Conservation (phyloP, 441 rosid species). For the Flueggea neowawraea region DNA sequence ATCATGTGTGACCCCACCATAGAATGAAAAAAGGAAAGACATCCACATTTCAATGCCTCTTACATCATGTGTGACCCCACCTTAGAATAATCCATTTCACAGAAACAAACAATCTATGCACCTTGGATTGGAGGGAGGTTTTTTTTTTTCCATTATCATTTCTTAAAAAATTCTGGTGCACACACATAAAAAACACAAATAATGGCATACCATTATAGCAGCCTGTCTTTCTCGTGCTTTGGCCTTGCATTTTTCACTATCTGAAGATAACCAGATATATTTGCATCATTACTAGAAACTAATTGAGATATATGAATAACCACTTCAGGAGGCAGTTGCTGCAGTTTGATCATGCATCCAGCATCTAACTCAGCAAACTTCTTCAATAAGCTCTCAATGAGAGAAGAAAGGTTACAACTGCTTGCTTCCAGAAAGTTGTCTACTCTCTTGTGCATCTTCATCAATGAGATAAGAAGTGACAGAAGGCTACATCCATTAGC, state of each 20-base stretch:
- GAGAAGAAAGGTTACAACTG: slow-evolving; percentile 62
- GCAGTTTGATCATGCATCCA: slow-evolving; percentile 60
- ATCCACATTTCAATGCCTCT: too few species aligned
- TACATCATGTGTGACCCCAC: too few species aligned
- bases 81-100: too few species aligned
- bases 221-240: slow-evolving; percentile 97
- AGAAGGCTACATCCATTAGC: slow-evolving; percentile 66
- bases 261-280: slow-evolving; percentile 37
- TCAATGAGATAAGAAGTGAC: slow-evolving; percentile 86
- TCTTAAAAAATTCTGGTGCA: too few species aligned
- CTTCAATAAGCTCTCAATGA: slow-evolving; percentile 72
- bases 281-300: slow-evolving; percentile 25
- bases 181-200: too few species aligned
- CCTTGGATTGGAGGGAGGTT: too few species aligned
- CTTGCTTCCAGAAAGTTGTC: slow-evolving; percentile 57
- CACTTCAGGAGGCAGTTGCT: slow-evolving; percentile 78
- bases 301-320: slow-evolving; percentile 44
- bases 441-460: slow-evolving; percentile 65
- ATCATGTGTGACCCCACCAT: too few species aligned
- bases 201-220: slow-evolving; percentile 65
- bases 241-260: slow-evolving; percentile 79
- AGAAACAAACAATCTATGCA: too few species aligned
- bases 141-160: too few species aligned
- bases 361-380: slow-evolving; percentile 76
- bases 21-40: too few species aligned